Percentiles rank a stretch among this genome's conserved stretches.
phyloP scores from a whole-genome alignment of 2,329 filamentous ascomycete genomes.

The Aspergillus luchuensis region DNA sequence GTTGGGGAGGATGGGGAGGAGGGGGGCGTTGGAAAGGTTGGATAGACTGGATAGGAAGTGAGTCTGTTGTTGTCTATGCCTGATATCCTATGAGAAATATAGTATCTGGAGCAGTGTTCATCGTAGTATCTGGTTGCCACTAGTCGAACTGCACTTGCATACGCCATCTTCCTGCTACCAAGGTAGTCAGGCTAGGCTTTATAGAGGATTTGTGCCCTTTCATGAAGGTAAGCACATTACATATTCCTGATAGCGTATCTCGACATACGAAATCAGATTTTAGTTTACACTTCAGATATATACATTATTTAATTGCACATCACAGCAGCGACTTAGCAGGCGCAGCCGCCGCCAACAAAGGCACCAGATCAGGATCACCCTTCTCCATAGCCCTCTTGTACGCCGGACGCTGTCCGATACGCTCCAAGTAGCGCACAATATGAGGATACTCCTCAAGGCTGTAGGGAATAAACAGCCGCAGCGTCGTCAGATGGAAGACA shows the following conservation, averaged over 20 bases:
- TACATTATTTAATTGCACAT: not conserved
- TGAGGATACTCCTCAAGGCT: slow-evolving; percentile 46
- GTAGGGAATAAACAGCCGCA: slow-evolving; percentile 55
- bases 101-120: too few species aligned
- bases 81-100: too few species aligned
- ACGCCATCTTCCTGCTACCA: too few species aligned
- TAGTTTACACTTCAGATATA: not conserved
- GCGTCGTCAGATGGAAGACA: slow-evolving; percentile 62
- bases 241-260: too few species aligned
- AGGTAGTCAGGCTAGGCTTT: too few species aligned
- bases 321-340: not conserved
- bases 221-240: too few species aligned
- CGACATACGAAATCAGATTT: too few species aligned
- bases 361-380: slow-evolving; percentile 52
- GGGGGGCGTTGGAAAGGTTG: not conserved
- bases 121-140: too few species aligned
- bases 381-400: slow-evolving; percentile 54
- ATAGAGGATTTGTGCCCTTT: too few species aligned
- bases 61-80: not conserved
- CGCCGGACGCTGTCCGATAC: slow-evolving; percentile 48
- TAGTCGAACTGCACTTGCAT: too few species aligned
- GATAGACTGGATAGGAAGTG: not conserved
- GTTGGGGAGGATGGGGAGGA: slow-evolving; percentile 18
- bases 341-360: slow-evolving; percentile 23
- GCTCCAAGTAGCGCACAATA: slow-evolving; percentile 51